Evolutionary conservation across 1,284 basidiomycete species (phyloP).

Genomic region (Apiotrichum porosum): DNA sequence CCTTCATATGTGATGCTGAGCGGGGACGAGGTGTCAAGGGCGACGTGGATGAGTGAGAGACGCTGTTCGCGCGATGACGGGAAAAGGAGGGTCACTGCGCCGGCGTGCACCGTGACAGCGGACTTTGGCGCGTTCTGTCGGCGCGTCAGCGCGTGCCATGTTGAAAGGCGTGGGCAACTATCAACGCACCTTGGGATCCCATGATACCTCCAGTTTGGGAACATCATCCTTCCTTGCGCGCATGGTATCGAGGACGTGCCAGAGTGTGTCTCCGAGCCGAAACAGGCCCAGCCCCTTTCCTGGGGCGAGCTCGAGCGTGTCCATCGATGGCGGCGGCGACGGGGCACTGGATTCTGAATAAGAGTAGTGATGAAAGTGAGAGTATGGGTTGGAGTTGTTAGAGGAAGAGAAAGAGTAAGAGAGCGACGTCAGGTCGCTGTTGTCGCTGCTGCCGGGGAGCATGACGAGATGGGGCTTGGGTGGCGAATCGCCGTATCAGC

Average conservation of each 20-base stretch:
- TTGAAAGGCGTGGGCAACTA: too few relatives aligned
- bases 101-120: slow-evolving; percentile 69
- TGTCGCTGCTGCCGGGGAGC: too few relatives aligned
- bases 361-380: neutral
- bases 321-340: slow-evolving; percentile 4
- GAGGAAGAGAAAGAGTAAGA: too few relatives aligned
- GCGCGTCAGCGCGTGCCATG: too few relatives aligned
- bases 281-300: slow-evolving; percentile 73
- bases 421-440: neutral
- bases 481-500: too few relatives aligned
- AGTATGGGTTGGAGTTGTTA: too few relatives aligned
- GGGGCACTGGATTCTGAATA: neutral
- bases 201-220: slow-evolving; percentile 77
- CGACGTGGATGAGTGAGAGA: slow-evolving; percentile 63
- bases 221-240: slow-evolving; percentile 53
- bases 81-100: slow-evolving; percentile 72
- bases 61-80: slow-evolving; percentile 62
- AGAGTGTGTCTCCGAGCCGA: slow-evolving; percentile 71
- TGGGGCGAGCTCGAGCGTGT: slow-evolving; percentile 67
- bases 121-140: slow-evolving; percentile 55
- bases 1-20: slow-evolving; percentile 66
- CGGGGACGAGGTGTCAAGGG: slow-evolving; percentile 36
- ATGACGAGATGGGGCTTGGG: too few relatives aligned
- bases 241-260: slow-evolving; percentile 70
- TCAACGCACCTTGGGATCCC: slow-evolving; percentile 63